Base-by-base conservation (phyloP, 2,329 filamentous ascomycete genomes). In the Hypoxylon sp. region DNA sequence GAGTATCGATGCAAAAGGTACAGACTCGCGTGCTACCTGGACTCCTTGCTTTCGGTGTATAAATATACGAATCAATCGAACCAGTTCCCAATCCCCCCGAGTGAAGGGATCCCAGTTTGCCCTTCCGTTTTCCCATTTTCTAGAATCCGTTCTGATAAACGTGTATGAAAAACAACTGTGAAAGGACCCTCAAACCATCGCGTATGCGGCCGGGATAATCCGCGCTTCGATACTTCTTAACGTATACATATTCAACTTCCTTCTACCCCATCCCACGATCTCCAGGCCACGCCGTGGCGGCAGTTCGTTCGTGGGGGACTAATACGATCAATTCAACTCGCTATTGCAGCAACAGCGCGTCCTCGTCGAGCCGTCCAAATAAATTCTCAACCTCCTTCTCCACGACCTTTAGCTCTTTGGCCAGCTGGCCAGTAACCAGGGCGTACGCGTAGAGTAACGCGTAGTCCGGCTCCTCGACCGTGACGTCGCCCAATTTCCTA, bases 401-500 rank as follows among this genome's bases (percentile, higher is more conserved):
- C 22, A 89, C 85, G 43, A 82, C 82, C 73, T 84, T 82, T 46
- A 91, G 78, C 76, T 90, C 88, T 56, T 87, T 86, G 1, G 87
- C 87, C 20, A 91, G 84, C 76, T 90, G 87, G 44, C 86, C 84
- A 6, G 88, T 90, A 49, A 91, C 87, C 46, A 91, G 79, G 2
- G 87, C 92, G 79, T 97, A 99, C 17, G 94, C 94, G 79, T 98
- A 99, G 44, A 98, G 79, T 69, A 98, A 80, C 67, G 94, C 93
- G 76, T 95, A 98, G 74, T 99, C 95, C 66, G 87, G 86, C 75
- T 94, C 91, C 67, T 88, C 89, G 1, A 88, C 82, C 15, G 76
- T 72, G 13, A 81, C 75, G 28, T 77, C 70, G 43, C 76, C 72
- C 32, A 75, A 68, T 11, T 71, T 65, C 6, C 72, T 74, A 19